phyloP scores from a whole-genome alignment of 169 alveolate genomes.

The Plasmodium coatneyi region DNA sequence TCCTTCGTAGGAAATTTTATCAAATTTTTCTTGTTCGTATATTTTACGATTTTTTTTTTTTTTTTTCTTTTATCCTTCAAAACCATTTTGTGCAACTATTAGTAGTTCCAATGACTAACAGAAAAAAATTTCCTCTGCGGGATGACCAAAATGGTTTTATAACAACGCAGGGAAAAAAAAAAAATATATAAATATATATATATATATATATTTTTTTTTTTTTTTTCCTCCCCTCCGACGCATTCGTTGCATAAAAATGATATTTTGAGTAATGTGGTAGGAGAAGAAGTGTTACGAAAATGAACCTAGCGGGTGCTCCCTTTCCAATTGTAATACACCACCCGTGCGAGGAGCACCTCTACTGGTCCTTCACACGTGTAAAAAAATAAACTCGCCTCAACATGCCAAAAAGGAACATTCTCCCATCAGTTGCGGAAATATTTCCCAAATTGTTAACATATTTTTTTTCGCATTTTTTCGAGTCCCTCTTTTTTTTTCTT shows the following conservation, averaged over 20 bases:
- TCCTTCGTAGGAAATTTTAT: not conserved
- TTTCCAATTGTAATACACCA: not conserved
- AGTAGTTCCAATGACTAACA: not conserved
- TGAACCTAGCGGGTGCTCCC: not conserved
- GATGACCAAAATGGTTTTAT: not conserved
- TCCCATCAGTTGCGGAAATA: not conserved
- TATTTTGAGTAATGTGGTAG: not conserved
- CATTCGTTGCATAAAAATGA: not conserved
- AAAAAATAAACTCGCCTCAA: not conserved
- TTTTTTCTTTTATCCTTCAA: constrained; percentile 49
- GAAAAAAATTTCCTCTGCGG: not conserved
- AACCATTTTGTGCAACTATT: constrained; percentile 6
- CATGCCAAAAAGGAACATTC: not conserved
- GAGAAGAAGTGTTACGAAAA: not conserved
- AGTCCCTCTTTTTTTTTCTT: not conserved
- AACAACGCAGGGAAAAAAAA: not conserved
- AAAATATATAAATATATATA: too few relatives aligned
- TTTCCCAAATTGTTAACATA: not conserved
- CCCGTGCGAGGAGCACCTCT: not conserved
- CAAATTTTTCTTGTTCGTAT: constrained; percentile 13
- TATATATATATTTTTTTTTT: not conserved
- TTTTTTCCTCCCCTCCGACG: not conserved
- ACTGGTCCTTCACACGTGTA: not conserved
- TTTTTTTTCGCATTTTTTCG: not conserved
- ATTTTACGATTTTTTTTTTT: not conserved